These are phyloP conservation scores for Pleomassaria siparia DNA, from an alignment of 2,329 filamentous ascomycete species.

Conservation along the genomic window DNA sequence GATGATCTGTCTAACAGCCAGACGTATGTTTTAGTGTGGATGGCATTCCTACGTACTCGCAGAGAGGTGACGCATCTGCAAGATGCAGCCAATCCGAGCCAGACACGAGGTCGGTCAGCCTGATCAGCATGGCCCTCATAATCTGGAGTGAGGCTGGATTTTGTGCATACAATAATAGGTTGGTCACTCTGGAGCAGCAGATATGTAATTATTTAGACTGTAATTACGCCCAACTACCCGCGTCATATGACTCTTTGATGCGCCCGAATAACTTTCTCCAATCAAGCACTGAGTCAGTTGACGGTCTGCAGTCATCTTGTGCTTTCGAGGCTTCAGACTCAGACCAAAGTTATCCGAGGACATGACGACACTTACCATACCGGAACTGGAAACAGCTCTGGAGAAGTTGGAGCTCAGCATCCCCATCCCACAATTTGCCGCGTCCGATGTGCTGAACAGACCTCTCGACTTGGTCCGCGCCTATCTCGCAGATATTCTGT, in stretches of 20 bases:
- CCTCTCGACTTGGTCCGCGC: constrained; percentile 31
- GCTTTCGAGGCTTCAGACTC: not conserved
- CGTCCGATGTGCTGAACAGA: constrained; percentile 17
- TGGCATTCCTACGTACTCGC: not conserved
- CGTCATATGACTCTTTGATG: not conserved
- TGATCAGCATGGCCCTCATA: constrained; percentile 5
- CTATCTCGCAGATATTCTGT: constrained; percentile 24
- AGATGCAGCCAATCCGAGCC: constrained; percentile 2
- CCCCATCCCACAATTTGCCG: constrained; percentile 9
- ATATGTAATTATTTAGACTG: not conserved
- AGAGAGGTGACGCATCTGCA: not conserved
- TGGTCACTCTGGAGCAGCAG: not conserved
- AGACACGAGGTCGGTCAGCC: constrained; percentile 8
- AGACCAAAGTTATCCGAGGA: not conserved
- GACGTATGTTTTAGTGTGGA: not conserved
- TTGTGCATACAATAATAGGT: not conserved
- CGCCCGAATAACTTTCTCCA: not conserved
- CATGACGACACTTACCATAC: constrained; percentile 8
- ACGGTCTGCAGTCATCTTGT: not conserved
- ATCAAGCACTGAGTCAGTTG: not conserved
- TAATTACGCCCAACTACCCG: constrained; percentile 1
- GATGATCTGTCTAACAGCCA: not conserved
- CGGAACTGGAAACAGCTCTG: constrained; percentile 8
- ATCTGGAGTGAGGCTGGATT: constrained; percentile 6
- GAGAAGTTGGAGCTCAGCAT: constrained; percentile 6